Base-by-base conservation (phyloP, 148 eudicot genomes). In the Silene latifolia region DNA sequence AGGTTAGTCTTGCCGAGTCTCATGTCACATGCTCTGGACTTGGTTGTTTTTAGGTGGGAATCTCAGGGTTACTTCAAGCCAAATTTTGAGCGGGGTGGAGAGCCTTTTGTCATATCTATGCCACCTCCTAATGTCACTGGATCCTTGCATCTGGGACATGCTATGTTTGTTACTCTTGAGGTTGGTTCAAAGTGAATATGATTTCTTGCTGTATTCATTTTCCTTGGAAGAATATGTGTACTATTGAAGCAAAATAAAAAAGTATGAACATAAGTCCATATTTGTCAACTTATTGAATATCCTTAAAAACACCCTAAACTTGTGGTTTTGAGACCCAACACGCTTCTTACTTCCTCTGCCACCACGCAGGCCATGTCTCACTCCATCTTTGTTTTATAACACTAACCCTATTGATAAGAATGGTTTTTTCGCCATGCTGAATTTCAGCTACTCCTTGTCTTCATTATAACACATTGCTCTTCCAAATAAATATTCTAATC, bases 161-260 rank as follows among this genome's bases (percentile, higher is more conserved):
- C 98, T 19, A 92, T 95, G 98, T 95, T 95, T 88, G 99, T 95
- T 69, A 95, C 99, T 51, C 97, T 95, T 80, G 99, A 95, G 99
- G 99, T 95, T 81, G 78, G 89, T 27, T 53, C 42, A 24, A 32
- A 69, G 6, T 78, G 78, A n/a, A 60, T 59, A 62, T 17, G 12
- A 8, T 44, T 69, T 63, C 21, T 77, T 29, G 15, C n/a, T 73
- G 48, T n/a, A 35, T 63, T 78, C 71, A 27, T 21, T 10, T 73
- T 21, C 17, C 17, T 12, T 51, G 4, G 18, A 51, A 32, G 35
- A 32, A 4, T 4, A 32, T 32, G 35, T 32, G 35, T 32, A 32
- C 35, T 32, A 32, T 32, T 32, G 35, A 32, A 32, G 35, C 35
- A 32, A 32, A 32, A 32, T 32, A 32, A 32, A 32, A 27, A 32